Base-by-base conservation (phyloP, 202 grass and related monocot species). In the Bolboschoenoplectus hybrid region DNA sequence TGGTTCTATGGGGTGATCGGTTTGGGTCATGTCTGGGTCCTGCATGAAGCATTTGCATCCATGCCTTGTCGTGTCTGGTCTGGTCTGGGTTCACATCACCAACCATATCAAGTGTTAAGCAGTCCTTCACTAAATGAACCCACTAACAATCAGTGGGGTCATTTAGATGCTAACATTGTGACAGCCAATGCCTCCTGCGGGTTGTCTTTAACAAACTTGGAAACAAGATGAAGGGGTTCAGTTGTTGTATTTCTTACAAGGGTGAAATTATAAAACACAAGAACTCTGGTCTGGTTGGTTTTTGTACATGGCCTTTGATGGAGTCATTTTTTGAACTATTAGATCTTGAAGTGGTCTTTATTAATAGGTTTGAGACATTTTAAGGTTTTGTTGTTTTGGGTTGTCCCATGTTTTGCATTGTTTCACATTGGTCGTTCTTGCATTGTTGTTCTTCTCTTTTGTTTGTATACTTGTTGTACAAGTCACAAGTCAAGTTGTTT, bases 11-110 rank as follows among this genome's bases (percentile, higher is more conserved):
- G 53, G 35, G 35, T 80, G 75, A 53, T 80, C 43, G 88, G 87
- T 89, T 88, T 75, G 83, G 67, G 92, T 97, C 92, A 86, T 92
- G 86, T 87, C 82, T 82, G 87, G 88, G 92, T 94, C 82, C 92
- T 49, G 87, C 83, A 91, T 95, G 88, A 91, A 89, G 91, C 90
- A 86, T 91, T 91, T 92, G 85, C 86, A 89, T 89, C 90, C 87
- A 88, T 90, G 80, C 88, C 91, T 80, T 91, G 93, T 74, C 80
- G 85, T 73, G 91, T 82, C 57, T 82, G 57, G 80, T 82, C 62
- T 82, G 40, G 60, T 64, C 63, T 36, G 80, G 63, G 63, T 67
- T 67, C 11, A 12, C 61, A 49, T 69, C 49, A 69, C 47, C 66
- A 53, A 69, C 47, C 63, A 69, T 84, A 69, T 53, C 49, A 41